A percentile compares a stretch with the other conserved stretches of the same genome.
These are phyloP conservation scores for Xylaria sp. DNA, from an alignment of 2,329 filamentous ascomycete genomes.

Conservation along the genomic window DNA sequence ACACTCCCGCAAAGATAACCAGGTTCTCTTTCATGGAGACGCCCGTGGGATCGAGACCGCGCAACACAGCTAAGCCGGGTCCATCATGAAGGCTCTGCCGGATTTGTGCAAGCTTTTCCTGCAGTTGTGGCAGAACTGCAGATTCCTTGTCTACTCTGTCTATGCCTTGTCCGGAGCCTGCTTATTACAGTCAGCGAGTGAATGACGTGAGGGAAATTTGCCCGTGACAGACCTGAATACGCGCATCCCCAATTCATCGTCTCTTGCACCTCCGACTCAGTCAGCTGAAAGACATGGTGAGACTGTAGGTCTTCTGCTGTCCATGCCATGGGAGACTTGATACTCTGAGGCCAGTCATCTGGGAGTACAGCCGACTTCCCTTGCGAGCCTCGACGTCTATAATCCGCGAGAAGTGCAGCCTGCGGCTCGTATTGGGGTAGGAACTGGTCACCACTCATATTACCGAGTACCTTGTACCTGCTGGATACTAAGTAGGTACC, in stretches of 20 bases:
- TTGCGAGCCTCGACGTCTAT: neutral
- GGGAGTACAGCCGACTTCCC: neutral
- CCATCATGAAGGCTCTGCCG: constrained; percentile 1
- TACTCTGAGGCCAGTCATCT: neutral
- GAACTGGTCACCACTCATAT: neutral
- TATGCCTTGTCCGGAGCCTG: neutral
- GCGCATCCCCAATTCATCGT: neutral
- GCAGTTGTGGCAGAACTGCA: neutral
- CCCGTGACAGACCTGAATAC: neutral
- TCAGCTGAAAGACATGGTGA: neutral
- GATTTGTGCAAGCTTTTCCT: neutral
- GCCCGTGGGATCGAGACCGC: neutral
- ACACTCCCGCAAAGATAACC: neutral
- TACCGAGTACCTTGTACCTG: neutral
- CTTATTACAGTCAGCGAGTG: neutral
- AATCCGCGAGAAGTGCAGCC: neutral
- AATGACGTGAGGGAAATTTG: neutral
- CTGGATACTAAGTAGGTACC: too few relatives aligned
- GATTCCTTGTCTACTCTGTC: neutral
- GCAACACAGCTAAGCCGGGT: neutral
- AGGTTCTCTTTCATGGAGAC: neutral
- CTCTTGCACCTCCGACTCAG: neutral
- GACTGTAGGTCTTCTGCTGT: neutral
- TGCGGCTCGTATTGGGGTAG: neutral
- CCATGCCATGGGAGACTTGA: neutral